phyloP scores from a whole-genome alignment of 164 flowering plant species.

The Tinospora cordifolia region DNA sequence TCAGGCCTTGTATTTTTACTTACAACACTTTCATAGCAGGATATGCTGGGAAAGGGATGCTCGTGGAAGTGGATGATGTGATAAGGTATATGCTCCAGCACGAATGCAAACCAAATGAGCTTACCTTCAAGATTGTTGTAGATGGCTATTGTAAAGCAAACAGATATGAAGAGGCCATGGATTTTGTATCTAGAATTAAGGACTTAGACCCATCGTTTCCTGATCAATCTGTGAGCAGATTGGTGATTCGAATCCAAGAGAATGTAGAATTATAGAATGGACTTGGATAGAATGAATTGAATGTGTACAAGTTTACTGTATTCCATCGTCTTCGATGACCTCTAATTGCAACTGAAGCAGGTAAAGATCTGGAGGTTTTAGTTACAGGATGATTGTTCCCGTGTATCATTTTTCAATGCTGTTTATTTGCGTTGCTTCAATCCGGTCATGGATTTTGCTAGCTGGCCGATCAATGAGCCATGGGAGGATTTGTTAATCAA shows the following conservation, averaged over 20 bases:
- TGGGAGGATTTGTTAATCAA: too few species aligned
- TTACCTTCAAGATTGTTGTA: conserved; percentile 68
- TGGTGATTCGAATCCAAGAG: conserved; percentile 39
- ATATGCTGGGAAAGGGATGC: conserved; percentile 54
- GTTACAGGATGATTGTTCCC: not conserved
- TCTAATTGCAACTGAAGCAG: not conserved
- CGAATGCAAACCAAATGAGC: conserved; percentile 71
- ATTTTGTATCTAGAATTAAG: conserved; percentile 50
- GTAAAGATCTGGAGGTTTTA: conserved; percentile 5
- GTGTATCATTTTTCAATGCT: too few species aligned
- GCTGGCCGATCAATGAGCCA: too few species aligned
- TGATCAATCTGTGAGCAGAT: conserved; percentile 37
- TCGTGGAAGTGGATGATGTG: conserved; percentile 53
- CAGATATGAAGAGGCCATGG: conserved; percentile 54
- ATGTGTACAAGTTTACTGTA: not conserved
- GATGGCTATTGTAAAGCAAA: conserved; percentile 72
- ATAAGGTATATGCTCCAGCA: conserved; percentile 63
- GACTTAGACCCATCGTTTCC: conserved; percentile 39
- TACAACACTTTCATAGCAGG: conserved; percentile 76
- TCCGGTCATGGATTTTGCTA: too few species aligned
- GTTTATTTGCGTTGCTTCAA: too few species aligned
- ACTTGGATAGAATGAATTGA: conserved; percentile 2
- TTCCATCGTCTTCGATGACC: too few species aligned
- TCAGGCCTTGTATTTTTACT: conserved; percentile 72
- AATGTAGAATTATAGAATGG: conserved; percentile 7